A percentile compares a stretch with the other conserved stretches of the same genome.
These are phyloP conservation scores for Vitis rotundifolia DNA, from an alignment of 164 flowering plant species.

Conservation along the genomic window DNA sequence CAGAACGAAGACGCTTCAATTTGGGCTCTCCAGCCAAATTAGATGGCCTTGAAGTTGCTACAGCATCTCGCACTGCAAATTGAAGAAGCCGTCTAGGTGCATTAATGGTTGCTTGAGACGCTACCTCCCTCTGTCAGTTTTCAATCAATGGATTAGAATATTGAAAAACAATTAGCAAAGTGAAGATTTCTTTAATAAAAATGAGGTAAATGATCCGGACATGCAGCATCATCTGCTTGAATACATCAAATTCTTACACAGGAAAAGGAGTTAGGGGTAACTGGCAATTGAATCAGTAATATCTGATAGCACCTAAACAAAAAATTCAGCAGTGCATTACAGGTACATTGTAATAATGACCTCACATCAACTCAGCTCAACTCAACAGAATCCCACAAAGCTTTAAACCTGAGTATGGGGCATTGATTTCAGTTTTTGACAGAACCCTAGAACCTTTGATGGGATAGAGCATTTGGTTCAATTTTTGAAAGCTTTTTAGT, in stretches of 20 bases:
- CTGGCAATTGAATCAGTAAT: background rate
- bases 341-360: background rate
- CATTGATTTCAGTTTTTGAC: no score
- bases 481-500: no score
- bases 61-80: constrained; percentile 94
- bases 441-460: no score
- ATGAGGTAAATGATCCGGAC: background rate
- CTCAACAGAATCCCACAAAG: no score
- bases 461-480: no score
- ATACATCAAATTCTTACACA: background rate
- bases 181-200: background rate
- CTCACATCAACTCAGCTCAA: background rate
- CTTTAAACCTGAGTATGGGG: no score
- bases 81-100: constrained; percentile 88
- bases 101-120: constrained; percentile 33
- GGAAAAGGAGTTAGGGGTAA: background rate
- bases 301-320: background rate
- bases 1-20: constrained; percentile 80
- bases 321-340: background rate
- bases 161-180: background rate
- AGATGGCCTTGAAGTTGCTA: constrained; percentile 55
- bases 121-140: constrained; percentile 48
- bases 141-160: constrained; percentile 11
- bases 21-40: constrained; percentile 40
- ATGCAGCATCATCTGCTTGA: background rate